Conservation (phyloP, 345 rosid genomes). For the Trapa bicornis region DNA sequence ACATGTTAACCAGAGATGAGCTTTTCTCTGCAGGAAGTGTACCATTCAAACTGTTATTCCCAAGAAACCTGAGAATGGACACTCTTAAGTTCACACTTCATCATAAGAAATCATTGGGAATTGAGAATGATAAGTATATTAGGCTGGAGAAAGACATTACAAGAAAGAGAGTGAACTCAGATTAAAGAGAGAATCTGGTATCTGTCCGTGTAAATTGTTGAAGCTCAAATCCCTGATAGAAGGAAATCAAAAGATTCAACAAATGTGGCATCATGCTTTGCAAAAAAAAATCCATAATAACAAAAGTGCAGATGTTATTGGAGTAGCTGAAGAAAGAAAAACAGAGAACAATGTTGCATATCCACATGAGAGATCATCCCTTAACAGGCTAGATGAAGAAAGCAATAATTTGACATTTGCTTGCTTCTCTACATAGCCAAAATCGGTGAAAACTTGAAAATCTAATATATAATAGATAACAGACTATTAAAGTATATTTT, state of each 20-base stretch:
- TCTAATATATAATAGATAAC: too few species aligned
- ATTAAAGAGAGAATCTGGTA: conserved; percentile 34
- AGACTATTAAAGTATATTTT: too few species aligned
- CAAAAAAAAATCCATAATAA: not conserved
- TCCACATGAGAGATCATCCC: too few species aligned
- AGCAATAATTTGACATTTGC: too few species aligned
- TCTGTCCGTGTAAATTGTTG: conserved; percentile 30
- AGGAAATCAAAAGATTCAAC: not conserved
- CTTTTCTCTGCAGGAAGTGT: conserved; percentile 40
- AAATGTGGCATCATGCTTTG: not conserved
- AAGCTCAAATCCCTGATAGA: conserved; percentile 49
- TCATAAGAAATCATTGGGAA: not conserved
- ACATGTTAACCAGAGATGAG: conserved; percentile 40
- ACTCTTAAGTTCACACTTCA: conserved; percentile 9
- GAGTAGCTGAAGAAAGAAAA: not conserved
- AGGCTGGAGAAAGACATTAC: conserved; percentile 29
- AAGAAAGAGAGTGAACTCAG: conserved; percentile 29
- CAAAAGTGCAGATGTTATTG: not conserved
- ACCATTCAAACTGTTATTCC: conserved; percentile 43
- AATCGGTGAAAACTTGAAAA: too few species aligned
- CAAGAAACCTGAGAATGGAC: conserved; percentile 42
- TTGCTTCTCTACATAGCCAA: too few species aligned
- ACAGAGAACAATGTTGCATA: not conserved
- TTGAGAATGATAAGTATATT: not conserved
- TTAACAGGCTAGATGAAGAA: too few species aligned